Percentiles rank a stretch among this genome's conserved stretches.
These are phyloP conservation scores for Aspergillus egyptiacus DNA, from an alignment of 495 filamentous ascomycete genomes.

Conservation along the genomic window DNA sequence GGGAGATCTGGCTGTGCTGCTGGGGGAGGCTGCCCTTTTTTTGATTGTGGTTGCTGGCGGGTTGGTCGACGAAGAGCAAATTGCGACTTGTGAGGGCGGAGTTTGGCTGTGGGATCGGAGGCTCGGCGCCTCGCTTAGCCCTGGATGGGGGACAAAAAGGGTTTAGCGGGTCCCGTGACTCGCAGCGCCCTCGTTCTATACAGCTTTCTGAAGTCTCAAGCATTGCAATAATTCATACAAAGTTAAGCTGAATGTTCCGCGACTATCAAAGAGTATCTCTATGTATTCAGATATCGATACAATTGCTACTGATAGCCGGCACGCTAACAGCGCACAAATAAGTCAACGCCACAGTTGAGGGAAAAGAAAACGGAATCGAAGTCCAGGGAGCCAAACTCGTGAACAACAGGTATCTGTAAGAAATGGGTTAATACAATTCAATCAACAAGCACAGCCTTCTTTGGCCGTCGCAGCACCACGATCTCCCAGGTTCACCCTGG, in stretches of 20 bases:
- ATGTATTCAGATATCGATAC: constrained; percentile 7
- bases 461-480: constrained; percentile 56
- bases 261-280: too few relatives aligned
- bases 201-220: neutral
- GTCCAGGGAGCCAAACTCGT: neutral
- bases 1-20: constrained; percentile 40
- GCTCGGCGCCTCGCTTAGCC: constrained; percentile 39
- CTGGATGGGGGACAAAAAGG: constrained; percentile 22
- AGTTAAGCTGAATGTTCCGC: too few relatives aligned
- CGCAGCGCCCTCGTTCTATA: constrained; percentile 22
- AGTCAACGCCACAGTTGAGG: constrained; percentile 4
- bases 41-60: constrained; percentile 23
- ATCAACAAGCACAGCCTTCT: constrained; percentile 87
- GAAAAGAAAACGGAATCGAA: constrained; percentile 1
- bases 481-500: constrained; percentile 42
- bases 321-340: neutral
- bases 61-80: constrained; percentile 21
- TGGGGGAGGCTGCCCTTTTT: constrained; percentile 33
- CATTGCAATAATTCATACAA: too few relatives aligned
- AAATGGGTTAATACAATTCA: constrained; percentile 10
- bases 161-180: constrained; percentile 33
- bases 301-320: constrained; percentile 3
- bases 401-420: constrained; percentile 10
- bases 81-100: constrained; percentile 8
- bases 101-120: constrained; percentile 34